Evolutionary conservation across 2,329 filamentous ascomycete species (phyloP), one percentile per base, ranked within the genome.

Genomic region (Dactylonectria macrodidyma): DNA sequence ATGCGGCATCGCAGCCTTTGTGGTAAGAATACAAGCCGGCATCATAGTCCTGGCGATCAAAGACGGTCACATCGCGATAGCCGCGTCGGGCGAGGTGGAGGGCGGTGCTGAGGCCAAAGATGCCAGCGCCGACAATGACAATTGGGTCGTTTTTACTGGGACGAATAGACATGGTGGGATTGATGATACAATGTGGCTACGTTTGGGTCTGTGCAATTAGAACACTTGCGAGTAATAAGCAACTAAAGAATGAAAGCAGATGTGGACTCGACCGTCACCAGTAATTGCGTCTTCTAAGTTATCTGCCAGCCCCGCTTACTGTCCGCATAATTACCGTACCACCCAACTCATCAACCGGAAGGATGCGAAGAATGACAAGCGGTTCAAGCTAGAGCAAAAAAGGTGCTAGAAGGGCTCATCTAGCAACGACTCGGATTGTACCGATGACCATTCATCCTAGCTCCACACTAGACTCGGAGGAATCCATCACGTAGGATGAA

Each of bases 31-130:
- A 87, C 0, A 72, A 71, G 2, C 75, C 75, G 30, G 79, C 60
- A 12, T 83, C 79, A 41, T 85, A 84, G 5, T 82, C 46, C 67
- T 87, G 82, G 66, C 79, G 80, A 70, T 88, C 86, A 36, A 87
- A 80, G 14, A 88, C 80, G 2, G 80, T 85, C n/a, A 87, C 78
- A 63, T 84, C 77, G 3, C 19, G 77, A 71, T 86, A 88, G 3
- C 85, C 86, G 12, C 82, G 72, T 22, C 66, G 67, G 5, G 74
- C 69, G n/a, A 79, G 73, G 59, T 79, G 77, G 10, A 75, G 69
- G 1, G 77, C 80, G 5, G 81, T 81, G 14, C 79, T 78, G 4
- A 80, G 76, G 3, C 81, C 80, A 7, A 81, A 80, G 55, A 73
- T 68, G 61, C 67, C 67, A 19, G 64, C 67, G 9, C 67, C 67